Evolutionary conservation across 2,329 filamentous ascomycete genomes (phyloP).

Genomic region (Fusarium gaditjirri): DNA sequence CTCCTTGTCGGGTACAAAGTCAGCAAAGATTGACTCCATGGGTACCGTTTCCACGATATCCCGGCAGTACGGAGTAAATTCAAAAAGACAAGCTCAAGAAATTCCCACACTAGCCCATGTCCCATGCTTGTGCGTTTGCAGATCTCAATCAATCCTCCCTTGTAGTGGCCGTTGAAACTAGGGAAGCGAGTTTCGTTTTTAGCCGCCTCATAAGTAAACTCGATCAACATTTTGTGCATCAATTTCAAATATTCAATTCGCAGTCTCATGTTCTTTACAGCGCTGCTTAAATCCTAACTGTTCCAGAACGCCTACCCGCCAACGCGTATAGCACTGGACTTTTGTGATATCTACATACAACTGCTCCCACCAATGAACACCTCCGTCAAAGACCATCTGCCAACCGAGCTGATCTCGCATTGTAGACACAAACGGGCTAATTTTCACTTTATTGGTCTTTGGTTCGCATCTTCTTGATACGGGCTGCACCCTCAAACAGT

Average conservation of each 20-base stretch:
- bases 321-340: constrained; percentile 40
- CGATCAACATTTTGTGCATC: not conserved
- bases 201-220: constrained; percentile 7
- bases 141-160: constrained; percentile 38
- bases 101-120: not conserved
- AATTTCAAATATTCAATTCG: constrained; percentile 1
- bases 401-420: constrained; percentile 13
- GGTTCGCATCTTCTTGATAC: constrained; percentile 85
- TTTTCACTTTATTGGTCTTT: constrained; percentile 63
- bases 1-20: constrained; percentile 4
- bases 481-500: constrained; percentile 86
- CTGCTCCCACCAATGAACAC: constrained; percentile 16
- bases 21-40: constrained; percentile 19
- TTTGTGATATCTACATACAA: constrained; percentile 37
- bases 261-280: constrained; percentile 27
- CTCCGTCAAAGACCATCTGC: constrained; percentile 13
- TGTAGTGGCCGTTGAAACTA: constrained; percentile 21
- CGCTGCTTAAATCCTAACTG: constrained; percentile 36
- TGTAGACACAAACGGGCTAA: not conserved
- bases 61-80: not conserved
- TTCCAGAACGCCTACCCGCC: constrained; percentile 44
- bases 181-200: constrained; percentile 11
- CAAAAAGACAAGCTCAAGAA: constrained; percentile 7
- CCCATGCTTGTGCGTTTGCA: constrained; percentile 19
- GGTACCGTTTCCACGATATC: constrained; percentile 6